Conservation (phyloP, 2,329 filamentous ascomycete genomes). For the Colletotrichum cuscutae region DNA sequence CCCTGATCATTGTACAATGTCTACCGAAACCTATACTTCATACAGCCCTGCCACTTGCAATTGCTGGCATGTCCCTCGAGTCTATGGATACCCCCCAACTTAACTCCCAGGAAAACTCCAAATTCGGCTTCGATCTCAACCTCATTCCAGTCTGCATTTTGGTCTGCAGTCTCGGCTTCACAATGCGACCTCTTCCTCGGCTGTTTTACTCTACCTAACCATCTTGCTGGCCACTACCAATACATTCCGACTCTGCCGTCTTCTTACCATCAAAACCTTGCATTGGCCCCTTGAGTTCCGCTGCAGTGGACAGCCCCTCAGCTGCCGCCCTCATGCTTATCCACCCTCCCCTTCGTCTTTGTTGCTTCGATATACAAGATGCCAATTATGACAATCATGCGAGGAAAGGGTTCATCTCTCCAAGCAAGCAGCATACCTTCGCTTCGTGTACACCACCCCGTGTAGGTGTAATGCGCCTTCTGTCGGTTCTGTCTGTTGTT, state of each 20-base stretch:
- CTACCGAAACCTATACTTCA: neutral
- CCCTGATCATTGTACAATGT: neutral
- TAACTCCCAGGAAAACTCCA: neutral
- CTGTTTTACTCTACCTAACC: neutral
- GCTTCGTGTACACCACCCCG: neutral
- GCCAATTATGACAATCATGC: neutral
- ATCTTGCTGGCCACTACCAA: neutral
- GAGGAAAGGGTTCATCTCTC: neutral
- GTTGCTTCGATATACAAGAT: neutral
- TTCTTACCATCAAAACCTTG: neutral
- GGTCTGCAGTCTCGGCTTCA: neutral
- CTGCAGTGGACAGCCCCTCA: neutral
- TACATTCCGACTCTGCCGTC: neutral
- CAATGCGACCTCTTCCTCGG: neutral
- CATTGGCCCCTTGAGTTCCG: neutral
- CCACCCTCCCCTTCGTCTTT: neutral
- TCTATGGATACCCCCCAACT: neutral
- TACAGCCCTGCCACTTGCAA: neutral
- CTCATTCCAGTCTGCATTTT: neutral
- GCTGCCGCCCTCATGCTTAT: neutral
- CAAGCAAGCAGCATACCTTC: neutral
- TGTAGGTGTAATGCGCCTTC: neutral
- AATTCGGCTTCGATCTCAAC: neutral
- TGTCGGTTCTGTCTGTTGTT: neutral
- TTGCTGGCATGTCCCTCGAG: neutral